Percentiles rank a stretch among this genome's conserved stretches.
Evolutionary conservation across 257 asterid species (phyloP).

Genomic region (Plantago elongata): DNA sequence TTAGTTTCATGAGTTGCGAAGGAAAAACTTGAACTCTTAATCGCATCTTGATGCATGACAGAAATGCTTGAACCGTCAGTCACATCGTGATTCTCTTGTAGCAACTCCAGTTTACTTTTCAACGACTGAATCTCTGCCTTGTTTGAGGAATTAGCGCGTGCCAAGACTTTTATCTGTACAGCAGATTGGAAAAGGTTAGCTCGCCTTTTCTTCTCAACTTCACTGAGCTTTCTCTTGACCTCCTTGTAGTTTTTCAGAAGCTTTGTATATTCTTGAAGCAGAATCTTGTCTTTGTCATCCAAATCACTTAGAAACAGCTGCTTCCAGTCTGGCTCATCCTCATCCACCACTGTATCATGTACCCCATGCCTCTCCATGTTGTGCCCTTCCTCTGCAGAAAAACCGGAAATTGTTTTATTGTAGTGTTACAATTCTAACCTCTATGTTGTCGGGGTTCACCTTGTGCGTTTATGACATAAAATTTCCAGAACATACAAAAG

Average conservation of each 20-base stretch:
- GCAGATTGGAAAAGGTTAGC: slow-evolving; percentile 52
- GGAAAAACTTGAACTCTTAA: not conserved
- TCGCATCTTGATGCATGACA: not conserved
- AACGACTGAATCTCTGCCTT: slow-evolving; percentile 41
- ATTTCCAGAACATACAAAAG: not conserved
- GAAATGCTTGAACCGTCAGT: not conserved
- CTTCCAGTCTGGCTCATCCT: slow-evolving; percentile 61
- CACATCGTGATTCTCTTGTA: slow-evolving; percentile 10
- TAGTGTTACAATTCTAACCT: not conserved
- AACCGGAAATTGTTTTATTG: slow-evolving; percentile 11
- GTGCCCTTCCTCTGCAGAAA: slow-evolving; percentile 15
- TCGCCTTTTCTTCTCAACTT: slow-evolving; percentile 58
- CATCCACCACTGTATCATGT: slow-evolving; percentile 26
- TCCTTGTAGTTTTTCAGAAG: slow-evolving; percentile 77
- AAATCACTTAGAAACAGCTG: slow-evolving; percentile 64
- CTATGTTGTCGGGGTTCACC: slow-evolving; percentile 15
- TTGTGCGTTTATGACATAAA: not conserved
- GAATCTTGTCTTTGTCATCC: slow-evolving; percentile 71
- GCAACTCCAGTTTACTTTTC: slow-evolving; percentile 23
- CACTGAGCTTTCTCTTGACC: slow-evolving; percentile 56
- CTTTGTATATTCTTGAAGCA: slow-evolving; percentile 68
- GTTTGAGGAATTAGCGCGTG: slow-evolving; percentile 38
- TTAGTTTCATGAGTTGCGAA: too few species aligned
- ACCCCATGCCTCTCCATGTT: slow-evolving; percentile 43
- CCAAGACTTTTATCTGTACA: slow-evolving; percentile 55